phyloP scores from a whole-genome alignment of 345 rosid species.

The Syzygium aromaticum region DNA sequence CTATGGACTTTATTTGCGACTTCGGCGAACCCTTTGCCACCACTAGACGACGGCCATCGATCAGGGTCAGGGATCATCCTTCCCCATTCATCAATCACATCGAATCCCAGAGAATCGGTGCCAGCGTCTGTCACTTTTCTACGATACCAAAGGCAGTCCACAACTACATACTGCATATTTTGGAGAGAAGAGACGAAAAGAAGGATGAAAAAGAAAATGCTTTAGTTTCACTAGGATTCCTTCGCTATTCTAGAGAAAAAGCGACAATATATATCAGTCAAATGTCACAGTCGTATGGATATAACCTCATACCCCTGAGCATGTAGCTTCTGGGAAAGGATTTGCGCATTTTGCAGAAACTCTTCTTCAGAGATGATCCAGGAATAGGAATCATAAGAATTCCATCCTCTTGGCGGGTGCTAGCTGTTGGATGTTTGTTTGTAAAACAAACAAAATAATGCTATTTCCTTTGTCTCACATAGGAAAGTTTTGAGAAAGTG shows the following conservation, averaged over 20 bases:
- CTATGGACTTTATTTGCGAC: slow-evolving; percentile 65
- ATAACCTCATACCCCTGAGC: slow-evolving; percentile 65
- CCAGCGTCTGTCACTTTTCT: slow-evolving; percentile 58
- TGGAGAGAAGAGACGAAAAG: background rate
- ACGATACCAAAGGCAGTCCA: slow-evolving; percentile 95
- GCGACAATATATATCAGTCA: background rate
- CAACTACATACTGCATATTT: slow-evolving; percentile 69
- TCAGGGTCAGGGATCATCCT: slow-evolving; percentile 70
- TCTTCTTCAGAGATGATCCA: slow-evolving; percentile 85
- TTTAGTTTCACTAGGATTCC: background rate
- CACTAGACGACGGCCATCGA: slow-evolving; percentile 81
- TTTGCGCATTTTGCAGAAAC: slow-evolving; percentile 60
- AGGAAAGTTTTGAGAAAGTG: too few relatives aligned
- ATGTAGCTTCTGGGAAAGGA: slow-evolving; percentile 50
- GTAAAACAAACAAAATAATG: too few relatives aligned
- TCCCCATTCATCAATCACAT: slow-evolving; percentile 92
- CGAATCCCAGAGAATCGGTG: slow-evolving; percentile 61
- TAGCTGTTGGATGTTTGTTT: too few relatives aligned
- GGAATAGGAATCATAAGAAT: slow-evolving; percentile 82
- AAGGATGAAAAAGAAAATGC: background rate
- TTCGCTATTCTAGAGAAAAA: background rate
- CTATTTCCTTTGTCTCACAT: too few relatives aligned
- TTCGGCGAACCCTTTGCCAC: slow-evolving; percentile 66
- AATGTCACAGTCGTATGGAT: background rate
- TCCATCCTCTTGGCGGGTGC: slow-evolving; percentile 98